Conservation (phyloP, 139 green algal species). For the Pleodorina starrii region DNA sequence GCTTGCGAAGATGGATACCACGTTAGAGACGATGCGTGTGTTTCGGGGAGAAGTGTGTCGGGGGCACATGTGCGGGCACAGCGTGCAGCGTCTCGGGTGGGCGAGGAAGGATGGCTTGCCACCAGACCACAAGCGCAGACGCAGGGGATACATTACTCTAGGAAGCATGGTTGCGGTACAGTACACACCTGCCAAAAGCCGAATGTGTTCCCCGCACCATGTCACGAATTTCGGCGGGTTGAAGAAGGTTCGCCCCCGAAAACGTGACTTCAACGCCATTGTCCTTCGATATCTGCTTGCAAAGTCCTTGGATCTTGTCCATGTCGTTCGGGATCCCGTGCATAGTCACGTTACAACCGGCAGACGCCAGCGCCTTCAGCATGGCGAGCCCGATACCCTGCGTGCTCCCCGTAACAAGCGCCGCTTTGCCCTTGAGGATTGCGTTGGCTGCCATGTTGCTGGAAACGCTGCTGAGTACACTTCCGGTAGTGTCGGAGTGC, state of each 20-base stretch:
- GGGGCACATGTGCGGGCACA: too few relatives aligned
- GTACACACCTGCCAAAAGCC: slow-evolving; percentile 35
- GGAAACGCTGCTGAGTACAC: too few relatives aligned
- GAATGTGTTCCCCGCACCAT: slow-evolving; percentile 57
- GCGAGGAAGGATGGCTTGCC: too few relatives aligned
- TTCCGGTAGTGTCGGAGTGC: too few relatives aligned
- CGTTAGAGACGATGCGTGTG: too few relatives aligned
- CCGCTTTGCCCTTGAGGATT: slow-evolving; percentile 64
- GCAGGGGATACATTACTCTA: too few relatives aligned
- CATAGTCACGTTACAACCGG: slow-evolving; percentile 69
- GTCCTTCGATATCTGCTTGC: slow-evolving; percentile 22
- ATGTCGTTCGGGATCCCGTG: slow-evolving; percentile 63
- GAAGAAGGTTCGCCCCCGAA: slow-evolving; percentile 61
- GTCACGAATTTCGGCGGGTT: slow-evolving; percentile 61
- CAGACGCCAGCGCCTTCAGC: slow-evolving; percentile 62
- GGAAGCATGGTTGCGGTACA: too few relatives aligned
- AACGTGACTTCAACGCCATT: slow-evolving; percentile 37
- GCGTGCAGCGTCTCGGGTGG: too few relatives aligned
- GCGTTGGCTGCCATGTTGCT: background rate
- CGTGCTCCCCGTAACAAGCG: slow-evolving; percentile 66
- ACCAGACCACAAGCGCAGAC: too few relatives aligned
- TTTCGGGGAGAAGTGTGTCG: too few relatives aligned
- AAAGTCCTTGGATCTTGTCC: slow-evolving; percentile 42
- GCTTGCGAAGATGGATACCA: too few relatives aligned
- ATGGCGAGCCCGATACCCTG: slow-evolving; percentile 72